A percentile compares a stretch with the other conserved stretches of the same genome.
Evolutionary conservation across 163 green algal genomes (phyloP).

Genomic region (Volvox carteri): DNA sequence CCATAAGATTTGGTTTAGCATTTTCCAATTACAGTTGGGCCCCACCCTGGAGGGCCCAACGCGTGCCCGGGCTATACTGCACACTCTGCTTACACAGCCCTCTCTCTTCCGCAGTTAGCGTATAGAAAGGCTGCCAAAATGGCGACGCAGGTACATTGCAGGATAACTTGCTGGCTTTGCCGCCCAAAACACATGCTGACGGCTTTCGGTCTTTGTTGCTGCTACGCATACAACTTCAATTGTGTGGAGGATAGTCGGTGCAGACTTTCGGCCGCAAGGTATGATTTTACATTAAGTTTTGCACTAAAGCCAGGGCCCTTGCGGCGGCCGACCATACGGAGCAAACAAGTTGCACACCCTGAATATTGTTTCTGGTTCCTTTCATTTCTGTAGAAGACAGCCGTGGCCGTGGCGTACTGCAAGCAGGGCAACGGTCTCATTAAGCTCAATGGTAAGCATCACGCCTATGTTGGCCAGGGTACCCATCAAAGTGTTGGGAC

Average conservation of each 20-base stretch:
- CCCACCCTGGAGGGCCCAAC: constrained; percentile 4
- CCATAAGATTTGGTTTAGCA: too few relatives aligned
- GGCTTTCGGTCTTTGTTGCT: constrained; percentile 23
- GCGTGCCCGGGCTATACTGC: background rate
- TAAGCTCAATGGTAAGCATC: constrained; percentile 95
- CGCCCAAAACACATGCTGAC: constrained; percentile 44
- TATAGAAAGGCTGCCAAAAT: constrained; percentile 59
- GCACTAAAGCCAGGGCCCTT: background rate
- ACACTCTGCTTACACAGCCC: background rate
- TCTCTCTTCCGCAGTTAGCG: constrained; percentile 50
- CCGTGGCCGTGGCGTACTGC: constrained; percentile 95
- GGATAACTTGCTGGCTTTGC: background rate
- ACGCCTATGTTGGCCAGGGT: background rate
- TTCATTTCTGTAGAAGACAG: constrained; percentile 91
- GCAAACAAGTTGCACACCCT: background rate
- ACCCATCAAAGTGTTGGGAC: background rate
- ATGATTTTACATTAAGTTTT: constrained; percentile 22
- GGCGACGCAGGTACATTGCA: constrained; percentile 49
- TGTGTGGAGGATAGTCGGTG: constrained; percentile 81
- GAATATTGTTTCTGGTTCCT: background rate
- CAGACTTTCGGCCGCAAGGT: constrained; percentile 95
- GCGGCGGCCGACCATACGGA: background rate
- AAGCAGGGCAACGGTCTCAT: constrained; percentile 96
- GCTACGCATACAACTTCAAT: background rate
- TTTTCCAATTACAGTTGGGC: too few relatives aligned